Base-by-base conservation (phyloP, 2,329 filamentous ascomycete species). In the Aaosphaeria pasadenensis region DNA sequence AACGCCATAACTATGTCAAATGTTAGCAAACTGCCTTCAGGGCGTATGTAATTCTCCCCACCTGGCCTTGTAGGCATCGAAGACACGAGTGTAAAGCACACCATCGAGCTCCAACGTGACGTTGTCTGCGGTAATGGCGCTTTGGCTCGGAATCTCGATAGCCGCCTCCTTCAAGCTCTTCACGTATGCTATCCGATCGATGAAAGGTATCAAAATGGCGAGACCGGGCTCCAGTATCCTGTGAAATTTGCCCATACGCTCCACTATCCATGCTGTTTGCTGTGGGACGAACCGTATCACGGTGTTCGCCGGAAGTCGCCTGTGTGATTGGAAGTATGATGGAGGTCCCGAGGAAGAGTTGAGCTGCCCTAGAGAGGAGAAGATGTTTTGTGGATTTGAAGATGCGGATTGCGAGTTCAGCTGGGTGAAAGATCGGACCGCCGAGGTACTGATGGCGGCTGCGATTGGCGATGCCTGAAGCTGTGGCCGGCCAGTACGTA, bases 261-360 rank as follows among this genome's bases (percentile, higher is more conserved):
- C 94, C 48, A 99, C 94, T 50, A 99, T 92, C 94, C 94, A 99
- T 71, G 94, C 94, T 61, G 92, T 97, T 77, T 99, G 94, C 74
- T 99, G 94, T n/a, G 94, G 94, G 39, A 99, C 94, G 73, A 97
- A 99, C 51, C 92, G 89, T 62, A 99, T 79, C 54, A 99, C 79
- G 4, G 94, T 99, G 74, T 99, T 99, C 59, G 91, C 89, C 30
- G 94, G 94, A 45, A 96, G 79, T 24, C 78, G 72, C 40, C 76
- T 74, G 41, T 78, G 81, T 32, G 64, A 63, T 67, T 88, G 86
- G 72, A 95, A 95, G 74, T 95, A 95, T n/a, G 87, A 85, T 6
- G 86, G 80, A 33, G 86, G 81, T 4, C 77, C 62, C 46, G 49
- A 33, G 35, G 55, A 53, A 3, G 62, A 59, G 47, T 56, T 61